A percentile compares a stretch with the other conserved stretches of the same genome.
phyloP scores from a whole-genome alignment of 352 stramenopile species.

The Globisporangium heterothallicum region DNA sequence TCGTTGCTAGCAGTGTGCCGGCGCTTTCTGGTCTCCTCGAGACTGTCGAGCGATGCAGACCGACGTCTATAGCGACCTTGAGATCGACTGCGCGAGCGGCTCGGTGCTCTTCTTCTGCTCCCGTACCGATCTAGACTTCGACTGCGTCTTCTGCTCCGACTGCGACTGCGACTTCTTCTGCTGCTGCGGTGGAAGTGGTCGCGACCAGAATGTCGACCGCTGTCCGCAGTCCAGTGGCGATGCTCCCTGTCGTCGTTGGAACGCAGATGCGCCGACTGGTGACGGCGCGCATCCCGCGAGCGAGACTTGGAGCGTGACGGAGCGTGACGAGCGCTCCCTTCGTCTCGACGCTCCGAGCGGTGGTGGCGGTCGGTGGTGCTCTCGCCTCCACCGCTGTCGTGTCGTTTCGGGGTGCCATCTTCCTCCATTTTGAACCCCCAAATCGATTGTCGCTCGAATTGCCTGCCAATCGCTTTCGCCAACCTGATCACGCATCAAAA shows the following conservation, averaged over 20 bases:
- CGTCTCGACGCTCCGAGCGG: background rate
- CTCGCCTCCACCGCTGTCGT: background rate
- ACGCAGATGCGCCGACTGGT: background rate
- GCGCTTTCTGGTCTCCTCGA: background rate
- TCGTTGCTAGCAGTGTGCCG: background rate
- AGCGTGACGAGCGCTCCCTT: background rate
- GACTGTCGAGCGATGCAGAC: constrained; percentile 5
- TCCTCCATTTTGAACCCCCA: constrained; percentile 4
- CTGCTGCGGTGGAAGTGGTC: constrained; percentile 3
- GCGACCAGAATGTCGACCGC: background rate
- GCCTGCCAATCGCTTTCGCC: too few relatives aligned
- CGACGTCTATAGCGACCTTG: constrained; percentile 1
- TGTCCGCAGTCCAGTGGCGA: background rate
- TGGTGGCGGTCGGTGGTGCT: background rate
- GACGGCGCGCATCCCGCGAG: background rate
- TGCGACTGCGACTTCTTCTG: constrained; percentile 5
- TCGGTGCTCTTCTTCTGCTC: constrained; percentile 2
- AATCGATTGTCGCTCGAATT: too few relatives aligned
- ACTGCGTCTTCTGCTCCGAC: constrained; percentile 7
- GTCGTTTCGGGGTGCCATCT: too few relatives aligned
- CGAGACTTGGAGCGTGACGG: background rate
- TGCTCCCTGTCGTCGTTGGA: background rate
- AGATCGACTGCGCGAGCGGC: constrained; percentile 12
- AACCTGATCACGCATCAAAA: background rate
- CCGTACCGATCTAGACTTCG: constrained; percentile 6